Conservation (phyloP, 139 green algal genomes). For the Pedinophyceae sp. region DNA sequence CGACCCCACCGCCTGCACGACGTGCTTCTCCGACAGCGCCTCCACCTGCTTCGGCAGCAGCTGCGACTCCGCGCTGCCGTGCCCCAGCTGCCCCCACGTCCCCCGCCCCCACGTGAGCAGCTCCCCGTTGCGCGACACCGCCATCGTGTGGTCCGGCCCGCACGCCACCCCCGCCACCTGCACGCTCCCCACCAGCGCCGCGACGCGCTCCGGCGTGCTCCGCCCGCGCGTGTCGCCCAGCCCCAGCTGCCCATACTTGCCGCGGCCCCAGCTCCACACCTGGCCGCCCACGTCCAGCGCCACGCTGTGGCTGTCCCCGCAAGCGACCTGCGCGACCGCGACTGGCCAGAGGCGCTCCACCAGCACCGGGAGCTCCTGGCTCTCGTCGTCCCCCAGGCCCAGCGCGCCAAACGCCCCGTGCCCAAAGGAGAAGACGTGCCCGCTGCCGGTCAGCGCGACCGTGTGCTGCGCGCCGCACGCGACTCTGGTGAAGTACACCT, state of each 20-base stretch:
- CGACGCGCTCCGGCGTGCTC: conserved; percentile 20
- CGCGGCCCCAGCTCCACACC: conserved; percentile 55
- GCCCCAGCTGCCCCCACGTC: conserved; percentile 44
- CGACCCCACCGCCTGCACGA: conserved; percentile 47
- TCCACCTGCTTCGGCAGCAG: conserved; percentile 20
- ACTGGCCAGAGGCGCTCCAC: conserved; percentile 32
- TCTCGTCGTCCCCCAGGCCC: conserved; percentile 19
- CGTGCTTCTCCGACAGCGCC: conserved; percentile 13
- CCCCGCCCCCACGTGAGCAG: conserved; percentile 42
- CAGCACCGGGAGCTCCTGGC: conserved; percentile 8
- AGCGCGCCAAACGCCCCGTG: conserved; percentile 43
- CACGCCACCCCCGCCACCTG: conserved; percentile 25
- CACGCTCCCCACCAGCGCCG: conserved; percentile 12
- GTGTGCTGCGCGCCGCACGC: conserved; percentile 38
- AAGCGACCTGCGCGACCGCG: conserved; percentile 31
- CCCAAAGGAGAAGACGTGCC: conserved; percentile 36
- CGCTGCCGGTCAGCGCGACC: conserved; percentile 27
- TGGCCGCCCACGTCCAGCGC: conserved; percentile 36
- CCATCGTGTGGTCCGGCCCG: conserved; percentile 46
- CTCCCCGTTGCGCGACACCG: conserved; percentile 16
- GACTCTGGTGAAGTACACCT: conserved; percentile 19
- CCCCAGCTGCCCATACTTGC: conserved; percentile 55
- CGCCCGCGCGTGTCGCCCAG: conserved; percentile 25
- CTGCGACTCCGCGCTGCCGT: conserved; percentile 26
- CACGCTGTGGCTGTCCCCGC: conserved; percentile 50